Base-by-base conservation (phyloP, 169 alveolate species). In the Blepharisma undulans region DNA sequence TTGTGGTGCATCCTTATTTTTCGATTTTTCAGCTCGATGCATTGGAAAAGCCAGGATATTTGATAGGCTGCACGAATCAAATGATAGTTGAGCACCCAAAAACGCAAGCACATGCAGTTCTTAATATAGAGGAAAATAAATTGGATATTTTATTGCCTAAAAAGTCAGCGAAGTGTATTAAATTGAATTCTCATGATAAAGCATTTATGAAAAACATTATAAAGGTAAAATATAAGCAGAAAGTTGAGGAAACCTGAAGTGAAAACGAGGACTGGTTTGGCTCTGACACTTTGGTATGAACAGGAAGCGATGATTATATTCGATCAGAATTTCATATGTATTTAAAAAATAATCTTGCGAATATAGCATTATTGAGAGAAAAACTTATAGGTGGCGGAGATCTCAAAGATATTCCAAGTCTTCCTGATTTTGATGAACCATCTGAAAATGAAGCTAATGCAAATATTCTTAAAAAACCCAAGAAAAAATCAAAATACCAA, bases 11-110 rank as follows among this genome's bases (percentile, higher is more conserved):
- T 34, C 22, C 36, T 66, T 66, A 72, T 72, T 66, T 86, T 34
- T 86, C 90, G 12, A 66, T 86, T 19, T 86, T 66, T 72, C 90
- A 86, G 36, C 27, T 86, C 22, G 80, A 27, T 25, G 82, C 61
- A 61, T 19, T 86, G 18, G 76, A 86, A 72, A 30, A 29, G 27
- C 25, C 29, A 12, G 90, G 84, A 4, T 86, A 66, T 36, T 71
- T 86, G 29, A 71, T 86, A 19, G 90, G 90, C 22, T 86, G 84
- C 80, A 86, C 90, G 12, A 86, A 86, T 12, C 32, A 66, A 86
- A 86, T 86, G 82, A 86, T 86, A 18, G 71, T 71, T 27, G 34
- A 86, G 66, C 80, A 86, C 36, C 84, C 90, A 1, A 60, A 36
- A 72, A n/a, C 90, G 7, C 25, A 60, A 19, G 84, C 82, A 16